phyloP scores from a whole-genome alignment of 148 eudicot genomes.

The Cornus controversa region DNA sequence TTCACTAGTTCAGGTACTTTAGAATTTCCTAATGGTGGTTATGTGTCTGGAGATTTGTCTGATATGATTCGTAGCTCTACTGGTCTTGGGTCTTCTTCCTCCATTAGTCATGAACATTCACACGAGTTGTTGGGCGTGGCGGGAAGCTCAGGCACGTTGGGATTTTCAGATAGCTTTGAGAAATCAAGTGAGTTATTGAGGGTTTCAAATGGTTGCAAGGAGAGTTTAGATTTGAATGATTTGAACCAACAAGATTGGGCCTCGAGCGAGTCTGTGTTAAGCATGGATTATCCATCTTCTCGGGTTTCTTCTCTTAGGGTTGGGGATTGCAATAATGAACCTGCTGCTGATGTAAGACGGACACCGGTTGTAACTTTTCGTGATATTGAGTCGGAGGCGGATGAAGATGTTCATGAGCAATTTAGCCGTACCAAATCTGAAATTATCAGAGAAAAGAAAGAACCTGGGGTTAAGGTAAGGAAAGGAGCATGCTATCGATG shows the following conservation, averaged over 20 bases:
- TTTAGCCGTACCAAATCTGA: constrained; percentile 36
- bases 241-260: constrained; percentile 62
- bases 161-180: constrained; percentile 65
- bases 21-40: constrained; percentile 25
- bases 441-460: constrained; percentile 42
- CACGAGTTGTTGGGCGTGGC: constrained; percentile 50
- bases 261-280: constrained; percentile 70
- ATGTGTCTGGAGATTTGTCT: constrained; percentile 52
- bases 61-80: constrained; percentile 56
- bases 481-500: constrained; percentile 94
- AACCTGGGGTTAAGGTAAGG: constrained; percentile 47
- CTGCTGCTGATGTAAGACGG: constrained; percentile 45
- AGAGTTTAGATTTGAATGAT: constrained; percentile 47
- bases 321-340: constrained; percentile 60
- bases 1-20: constrained; percentile 23
- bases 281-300: constrained; percentile 79
- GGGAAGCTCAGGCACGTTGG: constrained; percentile 74
- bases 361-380: constrained; percentile 59
- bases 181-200: constrained; percentile 56
- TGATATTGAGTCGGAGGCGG: constrained; percentile 63
- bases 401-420: constrained; percentile 40
- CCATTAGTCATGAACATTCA: constrained; percentile 55
- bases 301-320: constrained; percentile 65
- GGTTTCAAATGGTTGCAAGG: constrained; percentile 51
- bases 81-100: constrained; percentile 62